Base-by-base conservation (phyloP, 2,329 filamentous ascomycete species). In the Zasmidium angulare region DNA sequence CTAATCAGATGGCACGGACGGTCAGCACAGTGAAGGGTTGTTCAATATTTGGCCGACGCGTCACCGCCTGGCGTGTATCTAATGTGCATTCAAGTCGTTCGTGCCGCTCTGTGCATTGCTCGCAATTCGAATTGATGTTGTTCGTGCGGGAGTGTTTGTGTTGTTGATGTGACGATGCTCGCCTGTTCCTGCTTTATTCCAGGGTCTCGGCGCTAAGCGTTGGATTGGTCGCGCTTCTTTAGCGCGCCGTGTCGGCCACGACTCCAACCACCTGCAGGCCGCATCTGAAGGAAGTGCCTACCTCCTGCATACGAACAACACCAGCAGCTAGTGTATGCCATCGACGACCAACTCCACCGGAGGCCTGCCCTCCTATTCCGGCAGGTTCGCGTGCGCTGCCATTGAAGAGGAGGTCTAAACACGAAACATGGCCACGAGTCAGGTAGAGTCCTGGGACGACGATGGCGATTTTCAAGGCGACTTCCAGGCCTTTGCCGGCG, bases 391-490 rank as follows among this genome's bases (percentile, higher is more conserved):
- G 36, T 43, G 7, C 36, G 36, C 36, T 43, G 36, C 36, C 36
- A 19, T 19, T 43, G 36, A 43, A 43, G 36, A 43, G 36, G 36
- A 43, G 36, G 36, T 17, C 36, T 4, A 7, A 14, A 9, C 36
- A 19, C 36, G 40, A 22, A 20, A 55, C 40, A 46, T 47, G 53
- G 50, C 36, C 57, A 50, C 51, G 22, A 58, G 52, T 55, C 54
- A 46, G 56, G 50, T 93, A 64, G 90, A 93, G 75, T 87, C 85
- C 75, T 95, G 80, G 80, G 80, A 82, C 73, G 78, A 82, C 66
- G 77, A 79, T 58, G 73, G 69, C 67, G 80, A 82, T 71, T 79
- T 82, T 60, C 72, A 80, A 61, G 78, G 89, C 85, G 89, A 93
- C 71, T 86, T 93, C 71, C 59, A 67, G 46, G 58, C 67, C 50